phyloP scores from a whole-genome alignment of 2,329 filamentous ascomycete species.

The Sporothrix pallida region DNA sequence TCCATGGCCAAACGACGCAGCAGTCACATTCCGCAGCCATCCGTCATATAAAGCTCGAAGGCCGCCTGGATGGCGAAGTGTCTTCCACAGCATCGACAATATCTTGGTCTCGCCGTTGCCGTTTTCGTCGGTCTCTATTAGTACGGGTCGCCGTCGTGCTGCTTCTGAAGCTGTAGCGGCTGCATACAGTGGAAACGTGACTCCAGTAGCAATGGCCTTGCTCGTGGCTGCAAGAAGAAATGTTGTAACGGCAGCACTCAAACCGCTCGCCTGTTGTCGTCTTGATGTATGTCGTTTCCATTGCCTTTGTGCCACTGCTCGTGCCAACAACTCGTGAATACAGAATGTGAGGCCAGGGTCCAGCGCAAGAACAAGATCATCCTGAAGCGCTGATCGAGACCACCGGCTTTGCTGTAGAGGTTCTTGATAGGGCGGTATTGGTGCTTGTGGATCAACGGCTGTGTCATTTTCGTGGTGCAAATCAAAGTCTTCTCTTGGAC shows the following conservation, averaged over 20 bases:
- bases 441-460: too few relatives aligned
- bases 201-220: slow-evolving; percentile 75
- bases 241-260: slow-evolving; percentile 43
- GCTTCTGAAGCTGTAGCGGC: slow-evolving; percentile 53
- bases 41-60: slow-evolving; percentile 74
- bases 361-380: slow-evolving; percentile 76
- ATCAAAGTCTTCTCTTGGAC: background rate
- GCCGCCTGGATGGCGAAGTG: slow-evolving; percentile 66
- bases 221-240: slow-evolving; percentile 72
- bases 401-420: slow-evolving; percentile 61
- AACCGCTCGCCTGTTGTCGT: slow-evolving; percentile 40
- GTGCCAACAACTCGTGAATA: slow-evolving; percentile 68
- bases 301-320: background rate
- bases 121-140: slow-evolving; percentile 30
- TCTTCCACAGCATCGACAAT: slow-evolving; percentile 45
- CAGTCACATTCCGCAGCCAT: slow-evolving; percentile 75
- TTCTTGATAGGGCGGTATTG: background rate
- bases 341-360: slow-evolving; percentile 89
- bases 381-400: slow-evolving; percentile 78
- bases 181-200: slow-evolving; percentile 85
- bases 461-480: background rate
- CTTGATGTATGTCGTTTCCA: slow-evolving; percentile 38
- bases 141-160: slow-evolving; percentile 22
- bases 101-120: slow-evolving; percentile 30
- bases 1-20: slow-evolving; percentile 84